Evolutionary conservation across 2,329 filamentous ascomycete species (phyloP).

Genomic region (Calonectria crousiana): DNA sequence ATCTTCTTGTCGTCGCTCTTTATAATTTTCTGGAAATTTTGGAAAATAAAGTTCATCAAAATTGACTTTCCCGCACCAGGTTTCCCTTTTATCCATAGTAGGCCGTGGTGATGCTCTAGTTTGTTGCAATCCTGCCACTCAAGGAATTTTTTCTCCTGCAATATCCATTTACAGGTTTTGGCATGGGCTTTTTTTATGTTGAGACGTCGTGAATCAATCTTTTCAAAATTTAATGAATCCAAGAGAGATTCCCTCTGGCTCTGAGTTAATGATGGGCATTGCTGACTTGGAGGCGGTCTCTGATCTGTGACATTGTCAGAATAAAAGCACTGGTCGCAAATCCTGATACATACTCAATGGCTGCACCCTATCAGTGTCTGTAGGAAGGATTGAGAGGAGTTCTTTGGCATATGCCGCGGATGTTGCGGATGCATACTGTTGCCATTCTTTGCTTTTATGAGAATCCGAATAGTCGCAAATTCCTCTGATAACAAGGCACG

Average conservation of each 20-base stretch:
- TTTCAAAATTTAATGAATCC: slow-evolving; percentile 50
- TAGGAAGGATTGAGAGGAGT: neutral
- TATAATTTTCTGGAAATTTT: slow-evolving; percentile 12
- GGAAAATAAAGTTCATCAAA: slow-evolving; percentile 54
- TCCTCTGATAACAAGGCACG: neutral
- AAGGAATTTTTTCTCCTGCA: slow-evolving; percentile 47
- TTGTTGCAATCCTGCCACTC: slow-evolving; percentile 50
- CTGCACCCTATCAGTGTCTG: too few relatives aligned
- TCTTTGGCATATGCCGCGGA: neutral
- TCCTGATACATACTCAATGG: neutral
- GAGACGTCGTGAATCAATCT: slow-evolving; percentile 52
- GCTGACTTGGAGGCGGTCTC: too few relatives aligned
- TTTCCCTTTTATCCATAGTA: slow-evolving; percentile 47
- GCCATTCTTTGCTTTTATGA: neutral
- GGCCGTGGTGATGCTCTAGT: slow-evolving; percentile 48
- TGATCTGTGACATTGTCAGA: neutral
- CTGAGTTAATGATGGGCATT: neutral
- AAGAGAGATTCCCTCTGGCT: slow-evolving; percentile 28
- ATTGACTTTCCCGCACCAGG: neutral
- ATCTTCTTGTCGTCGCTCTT: slow-evolving; percentile 21
- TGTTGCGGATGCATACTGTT: neutral
- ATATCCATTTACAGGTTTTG: slow-evolving; percentile 58
- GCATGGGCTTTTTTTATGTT: slow-evolving; percentile 52
- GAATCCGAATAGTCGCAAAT: slow-evolving; percentile 6
- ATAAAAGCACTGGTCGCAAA: too few relatives aligned